A percentile compares a stretch with the other conserved stretches of the same genome.
These are phyloP conservation scores for Yamadazyma jaroonii DNA, from an alignment of 1,139 yeast species.

Conservation along the genomic window DNA sequence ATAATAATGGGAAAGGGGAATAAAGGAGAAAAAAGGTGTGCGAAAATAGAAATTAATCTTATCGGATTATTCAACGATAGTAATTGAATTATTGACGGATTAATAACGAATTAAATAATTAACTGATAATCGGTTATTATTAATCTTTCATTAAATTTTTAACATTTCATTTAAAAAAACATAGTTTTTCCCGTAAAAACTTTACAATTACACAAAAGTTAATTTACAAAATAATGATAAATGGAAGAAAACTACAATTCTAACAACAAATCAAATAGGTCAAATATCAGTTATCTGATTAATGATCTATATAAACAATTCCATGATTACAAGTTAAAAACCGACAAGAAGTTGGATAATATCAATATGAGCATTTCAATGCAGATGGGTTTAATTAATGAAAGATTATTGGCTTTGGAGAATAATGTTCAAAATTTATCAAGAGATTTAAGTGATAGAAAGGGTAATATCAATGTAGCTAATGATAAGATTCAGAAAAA, in stretches of 20 bases:
- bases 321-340: conserved; percentile 18
- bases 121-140: not conserved
- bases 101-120: not conserved
- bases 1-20: not conserved
- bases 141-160: not conserved
- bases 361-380: conserved; percentile 18
- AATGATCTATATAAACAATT: conserved; percentile 15
- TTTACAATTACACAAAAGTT: not conserved
- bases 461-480: conserved; percentile 2
- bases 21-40: not conserved
- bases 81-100: not conserved
- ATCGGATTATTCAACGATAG: not conserved
- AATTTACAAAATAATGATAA: conserved; percentile 5
- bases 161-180: not conserved
- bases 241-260: conserved; percentile 9
- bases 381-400: conserved; percentile 25
- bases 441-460: conserved; percentile 4
- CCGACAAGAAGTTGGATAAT: conserved; percentile 21
- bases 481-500: conserved; percentile 12
- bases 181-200: not conserved
- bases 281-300: not conserved
- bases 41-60: not conserved
- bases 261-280: not conserved
- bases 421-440: conserved; percentile 3
- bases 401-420: conserved; percentile 19